Evolutionary conservation across 2,329 filamentous ascomycete genomes (phyloP).

Genomic region (Rhynchosporium secalis): DNA sequence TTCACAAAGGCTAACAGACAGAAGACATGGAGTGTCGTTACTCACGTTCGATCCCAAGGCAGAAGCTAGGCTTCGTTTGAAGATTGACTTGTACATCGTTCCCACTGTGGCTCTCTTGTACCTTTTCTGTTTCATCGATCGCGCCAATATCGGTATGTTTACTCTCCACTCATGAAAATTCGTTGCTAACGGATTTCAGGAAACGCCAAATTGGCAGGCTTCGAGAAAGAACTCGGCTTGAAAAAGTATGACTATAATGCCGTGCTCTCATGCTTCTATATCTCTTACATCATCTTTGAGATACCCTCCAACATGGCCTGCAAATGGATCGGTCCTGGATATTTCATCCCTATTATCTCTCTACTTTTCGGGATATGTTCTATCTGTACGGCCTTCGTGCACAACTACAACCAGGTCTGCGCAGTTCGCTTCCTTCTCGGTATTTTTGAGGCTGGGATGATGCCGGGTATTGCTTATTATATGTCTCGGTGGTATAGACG

Average conservation of each 20-base stretch:
- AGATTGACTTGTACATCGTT: slow-evolving; percentile 66
- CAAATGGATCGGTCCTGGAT: slow-evolving; percentile 71
- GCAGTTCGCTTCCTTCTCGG: slow-evolving; percentile 65
- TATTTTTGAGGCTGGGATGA: slow-evolving; percentile 65
- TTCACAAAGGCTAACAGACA: not conserved
- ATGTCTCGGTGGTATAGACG: slow-evolving; percentile 71
- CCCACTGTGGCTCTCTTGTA: slow-evolving; percentile 68
- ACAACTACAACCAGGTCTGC: slow-evolving; percentile 51
- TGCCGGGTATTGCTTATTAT: slow-evolving; percentile 72
- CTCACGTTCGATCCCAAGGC: slow-evolving; percentile 57
- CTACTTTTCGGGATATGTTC: slow-evolving; percentile 64
- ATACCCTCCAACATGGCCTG: slow-evolving; percentile 67
- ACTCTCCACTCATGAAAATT: not conserved
- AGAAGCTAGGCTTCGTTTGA: slow-evolving; percentile 58
- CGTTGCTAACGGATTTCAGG: slow-evolving; percentile 44
- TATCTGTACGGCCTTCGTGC: slow-evolving; percentile 65
- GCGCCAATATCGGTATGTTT: slow-evolving; percentile 68
- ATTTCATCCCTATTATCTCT: slow-evolving; percentile 65
- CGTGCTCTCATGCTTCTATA: slow-evolving; percentile 68
- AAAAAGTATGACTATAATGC: slow-evolving; percentile 67
- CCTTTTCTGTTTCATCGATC: slow-evolving; percentile 72
- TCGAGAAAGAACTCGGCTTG: slow-evolving; percentile 62
- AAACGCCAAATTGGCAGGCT: slow-evolving; percentile 66
- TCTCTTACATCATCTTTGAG: slow-evolving; percentile 72
- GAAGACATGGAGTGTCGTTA: slow-evolving; percentile 49